A percentile compares a stretch with the other conserved stretches of the same genome.
These are phyloP conservation scores for Plectranthus barbatus DNA, from an alignment of 257 asterid genomes.

Conservation along the genomic window DNA sequence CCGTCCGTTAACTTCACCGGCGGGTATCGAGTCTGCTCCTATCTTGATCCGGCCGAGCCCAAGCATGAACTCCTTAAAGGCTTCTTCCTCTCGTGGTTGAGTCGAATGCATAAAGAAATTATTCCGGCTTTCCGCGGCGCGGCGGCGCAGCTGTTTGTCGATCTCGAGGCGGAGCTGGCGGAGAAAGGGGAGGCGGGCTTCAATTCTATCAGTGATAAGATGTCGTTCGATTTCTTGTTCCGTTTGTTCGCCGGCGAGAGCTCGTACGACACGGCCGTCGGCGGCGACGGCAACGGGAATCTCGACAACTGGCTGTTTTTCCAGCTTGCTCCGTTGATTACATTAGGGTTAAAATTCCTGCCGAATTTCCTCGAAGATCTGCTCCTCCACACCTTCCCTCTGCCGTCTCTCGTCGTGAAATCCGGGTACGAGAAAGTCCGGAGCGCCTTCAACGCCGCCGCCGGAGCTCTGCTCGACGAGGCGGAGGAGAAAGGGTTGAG, in stretches of 20 bases:
- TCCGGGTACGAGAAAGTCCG: slow-evolving; percentile 18
- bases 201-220: slow-evolving; percentile 16
- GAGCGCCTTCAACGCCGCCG: slow-evolving; percentile 2
- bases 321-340: slow-evolving; percentile 25
- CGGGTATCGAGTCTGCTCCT: slow-evolving; percentile 19
- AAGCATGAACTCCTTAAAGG: slow-evolving; percentile 21
- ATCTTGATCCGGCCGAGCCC: slow-evolving; percentile 26
- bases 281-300: not conserved
- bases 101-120: not conserved
- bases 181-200: slow-evolving; percentile 13
- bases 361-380: slow-evolving; percentile 29
- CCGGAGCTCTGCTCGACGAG: slow-evolving; percentile 22
- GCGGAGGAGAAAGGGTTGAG: slow-evolving; percentile 23
- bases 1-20: slow-evolving; percentile 29
- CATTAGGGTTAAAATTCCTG: slow-evolving; percentile 21
- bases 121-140: slow-evolving; percentile 21
- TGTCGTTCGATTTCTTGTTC: slow-evolving; percentile 26
- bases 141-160: not conserved
- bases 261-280: slow-evolving; percentile 17
- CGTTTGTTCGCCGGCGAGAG: slow-evolving; percentile 10
- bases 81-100: not conserved
- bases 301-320: slow-evolving; percentile 25
- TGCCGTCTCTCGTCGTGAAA: slow-evolving; percentile 16
- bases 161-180: slow-evolving; percentile 19
- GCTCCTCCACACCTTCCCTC: slow-evolving; percentile 24